phyloP scores from a whole-genome alignment of 129 eudicot genomes.

The Flaveria robusta region DNA sequence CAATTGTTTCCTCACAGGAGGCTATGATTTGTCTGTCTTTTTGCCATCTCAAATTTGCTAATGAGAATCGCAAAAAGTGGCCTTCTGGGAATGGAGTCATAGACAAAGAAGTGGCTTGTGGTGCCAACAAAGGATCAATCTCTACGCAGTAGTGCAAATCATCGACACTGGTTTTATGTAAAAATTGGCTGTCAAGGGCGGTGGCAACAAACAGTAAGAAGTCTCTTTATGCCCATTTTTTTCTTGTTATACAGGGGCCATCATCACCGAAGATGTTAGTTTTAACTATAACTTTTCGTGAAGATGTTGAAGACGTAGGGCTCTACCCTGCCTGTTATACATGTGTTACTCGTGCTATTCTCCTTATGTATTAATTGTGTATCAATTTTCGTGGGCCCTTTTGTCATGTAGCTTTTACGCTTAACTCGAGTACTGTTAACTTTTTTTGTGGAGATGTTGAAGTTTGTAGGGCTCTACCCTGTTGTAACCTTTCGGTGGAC shows the following conservation, averaged over 20 bases:
- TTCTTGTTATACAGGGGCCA: conserved; percentile 25
- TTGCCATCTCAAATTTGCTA: conserved; percentile 3
- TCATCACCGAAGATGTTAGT: conserved; percentile 30
- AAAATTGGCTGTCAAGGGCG: conserved; percentile 27
- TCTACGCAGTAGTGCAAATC: conserved; percentile 12
- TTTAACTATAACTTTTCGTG: conserved; percentile 20
- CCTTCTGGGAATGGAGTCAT: conserved; percentile 13
- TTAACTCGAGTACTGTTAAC: no score
- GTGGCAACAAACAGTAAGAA: conserved; percentile 19
- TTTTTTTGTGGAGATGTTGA: conserved; percentile 14
- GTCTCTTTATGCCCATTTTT: conserved; percentile 1
- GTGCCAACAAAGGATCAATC: conserved; percentile 14
- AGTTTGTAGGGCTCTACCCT: conserved; percentile 32
- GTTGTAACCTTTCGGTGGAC: conserved; percentile 29
- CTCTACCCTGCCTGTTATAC: no score
- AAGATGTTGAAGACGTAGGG: no score
- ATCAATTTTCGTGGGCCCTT: no score
- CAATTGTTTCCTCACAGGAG: conserved; percentile 25
- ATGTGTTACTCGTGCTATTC: no score
- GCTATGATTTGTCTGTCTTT: conserved; percentile 21
- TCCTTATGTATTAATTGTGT: no score
- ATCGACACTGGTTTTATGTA: conserved; percentile 27
- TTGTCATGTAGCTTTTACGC: no score
- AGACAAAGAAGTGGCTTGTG: conserved; percentile 15
- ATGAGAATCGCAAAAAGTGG: not conserved